Evolutionary conservation across 1,284 basidiomycete species (phyloP).

Genomic region (Lentinus polychrous): DNA sequence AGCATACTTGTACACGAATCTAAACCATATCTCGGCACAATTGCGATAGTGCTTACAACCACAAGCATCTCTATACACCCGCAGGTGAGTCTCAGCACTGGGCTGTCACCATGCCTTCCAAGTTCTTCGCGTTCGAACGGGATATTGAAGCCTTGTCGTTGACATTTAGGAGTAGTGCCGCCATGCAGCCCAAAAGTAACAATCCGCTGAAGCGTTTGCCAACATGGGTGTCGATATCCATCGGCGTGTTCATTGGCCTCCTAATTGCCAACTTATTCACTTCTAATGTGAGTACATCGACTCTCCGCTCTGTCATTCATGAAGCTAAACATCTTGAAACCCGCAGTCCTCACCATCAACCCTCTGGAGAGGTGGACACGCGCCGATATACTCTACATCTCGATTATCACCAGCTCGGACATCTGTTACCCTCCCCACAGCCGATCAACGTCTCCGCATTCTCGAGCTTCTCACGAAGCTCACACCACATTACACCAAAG

Average conservation of each 20-base stretch:
- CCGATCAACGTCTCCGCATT: conserved; percentile 78
- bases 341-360: conserved; percentile 26
- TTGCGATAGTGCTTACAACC: too few species aligned
- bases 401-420: conserved; percentile 40
- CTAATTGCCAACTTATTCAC: conserved; percentile 52
- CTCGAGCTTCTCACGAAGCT: conserved; percentile 82
- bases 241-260: conserved; percentile 65
- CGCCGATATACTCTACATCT: conserved; percentile 34
- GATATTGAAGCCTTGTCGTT: background rate
- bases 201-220: conserved; percentile 25
- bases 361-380: conserved; percentile 50
- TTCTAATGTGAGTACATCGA: conserved; percentile 19
- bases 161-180: background rate
- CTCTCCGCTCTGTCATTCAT: background rate
- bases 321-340: background rate
- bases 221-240: conserved; percentile 43
- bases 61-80: too few species aligned
- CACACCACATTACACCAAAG: conserved; percentile 83
- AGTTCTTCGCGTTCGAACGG: too few species aligned
- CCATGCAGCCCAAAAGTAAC: conserved; percentile 26
- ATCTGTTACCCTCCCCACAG: conserved; percentile 59
- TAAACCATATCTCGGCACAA: too few species aligned
- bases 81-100: too few species aligned
- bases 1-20: too few species aligned
- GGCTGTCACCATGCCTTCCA: too few species aligned